phyloP scores from a whole-genome alignment of 345 rosid genomes.

The Punica granatum region DNA sequence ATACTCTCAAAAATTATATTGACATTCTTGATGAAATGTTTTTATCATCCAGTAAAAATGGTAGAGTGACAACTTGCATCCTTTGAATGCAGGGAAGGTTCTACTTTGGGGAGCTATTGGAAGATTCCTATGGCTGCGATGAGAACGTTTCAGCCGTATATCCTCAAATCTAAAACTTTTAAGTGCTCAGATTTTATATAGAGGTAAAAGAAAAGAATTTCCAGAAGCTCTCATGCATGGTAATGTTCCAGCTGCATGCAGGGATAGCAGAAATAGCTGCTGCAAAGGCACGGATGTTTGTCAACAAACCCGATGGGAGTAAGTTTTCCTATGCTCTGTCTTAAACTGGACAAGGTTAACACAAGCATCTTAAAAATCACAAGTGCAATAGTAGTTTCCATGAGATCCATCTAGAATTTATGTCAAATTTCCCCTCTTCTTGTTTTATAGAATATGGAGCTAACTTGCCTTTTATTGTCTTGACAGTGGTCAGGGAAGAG shows the following conservation, averaged over 20 bases:
- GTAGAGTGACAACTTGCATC: background rate
- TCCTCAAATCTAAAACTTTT: conserved; percentile 10
- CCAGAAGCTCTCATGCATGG: conserved; percentile 14
- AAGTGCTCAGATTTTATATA: conserved; percentile 9
- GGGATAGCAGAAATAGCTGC: conserved; percentile 96
- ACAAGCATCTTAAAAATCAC: background rate
- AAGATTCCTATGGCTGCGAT: conserved; percentile 60
- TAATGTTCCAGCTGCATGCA: conserved; percentile 66
- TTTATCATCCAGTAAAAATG: background rate
- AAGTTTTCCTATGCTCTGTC: conserved; percentile 15
- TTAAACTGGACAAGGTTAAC: background rate
- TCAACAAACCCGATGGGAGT: conserved; percentile 95
- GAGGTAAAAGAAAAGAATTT: conserved; percentile 5
- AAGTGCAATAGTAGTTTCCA: background rate
- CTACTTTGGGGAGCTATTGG: conserved; percentile 74
- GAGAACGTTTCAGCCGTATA: conserved; percentile 64
- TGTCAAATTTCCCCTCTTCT: background rate
- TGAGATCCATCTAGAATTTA: background rate
- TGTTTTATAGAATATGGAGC: background rate
- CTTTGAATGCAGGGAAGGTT: conserved; percentile 67
- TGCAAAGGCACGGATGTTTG: conserved; percentile 94
- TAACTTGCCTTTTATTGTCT: background rate
- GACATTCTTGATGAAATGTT: background rate
- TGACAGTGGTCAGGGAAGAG: conserved; percentile 87
- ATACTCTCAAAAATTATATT: background rate